Conservation (phyloP, 2,329 filamentous ascomycete genomes). For the Neoascochyta sp. region DNA sequence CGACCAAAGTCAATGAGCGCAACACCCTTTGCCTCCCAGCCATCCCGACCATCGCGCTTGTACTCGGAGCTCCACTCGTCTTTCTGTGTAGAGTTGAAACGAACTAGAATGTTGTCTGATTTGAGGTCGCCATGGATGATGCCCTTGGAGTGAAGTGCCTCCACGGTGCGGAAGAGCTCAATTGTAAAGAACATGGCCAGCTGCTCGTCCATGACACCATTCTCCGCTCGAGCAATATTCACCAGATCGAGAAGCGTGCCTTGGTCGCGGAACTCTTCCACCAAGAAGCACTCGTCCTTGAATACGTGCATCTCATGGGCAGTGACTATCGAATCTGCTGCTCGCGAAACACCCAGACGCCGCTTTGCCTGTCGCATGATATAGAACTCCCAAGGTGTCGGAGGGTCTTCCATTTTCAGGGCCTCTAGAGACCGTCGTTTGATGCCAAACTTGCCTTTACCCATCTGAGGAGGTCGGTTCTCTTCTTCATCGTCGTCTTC, state of each 20-base stretch:
- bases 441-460: constrained; percentile 58
- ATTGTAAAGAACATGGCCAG: constrained; percentile 94
- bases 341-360: constrained; percentile 68
- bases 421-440: constrained; percentile 67
- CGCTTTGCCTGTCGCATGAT: constrained; percentile 81
- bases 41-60: constrained; percentile 66
- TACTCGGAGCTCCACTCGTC: constrained; percentile 61
- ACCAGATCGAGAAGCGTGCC: constrained; percentile 93
- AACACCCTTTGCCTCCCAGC: constrained; percentile 78
- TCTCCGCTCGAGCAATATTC: constrained; percentile 74
- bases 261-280: constrained; percentile 83
- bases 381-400: constrained; percentile 91
- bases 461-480: constrained; percentile 52
- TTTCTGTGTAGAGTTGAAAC: constrained; percentile 58
- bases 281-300: constrained; percentile 80
- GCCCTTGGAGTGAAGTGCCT: constrained; percentile 74
- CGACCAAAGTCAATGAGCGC: constrained; percentile 92
- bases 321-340: constrained; percentile 71
- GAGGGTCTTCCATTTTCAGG: constrained; percentile 89
- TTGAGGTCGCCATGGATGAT: constrained; percentile 93
- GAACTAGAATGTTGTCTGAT: constrained; percentile 88
- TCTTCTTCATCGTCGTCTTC: constrained; percentile 45
- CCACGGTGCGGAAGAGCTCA: constrained; percentile 85
- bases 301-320: constrained; percentile 92
- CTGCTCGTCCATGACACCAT: constrained; percentile 78